Percentiles rank a stretch among this genome's conserved stretches.
Conservation (phyloP, 805 yeast species). For the Torulaspora maleeae region DNA sequence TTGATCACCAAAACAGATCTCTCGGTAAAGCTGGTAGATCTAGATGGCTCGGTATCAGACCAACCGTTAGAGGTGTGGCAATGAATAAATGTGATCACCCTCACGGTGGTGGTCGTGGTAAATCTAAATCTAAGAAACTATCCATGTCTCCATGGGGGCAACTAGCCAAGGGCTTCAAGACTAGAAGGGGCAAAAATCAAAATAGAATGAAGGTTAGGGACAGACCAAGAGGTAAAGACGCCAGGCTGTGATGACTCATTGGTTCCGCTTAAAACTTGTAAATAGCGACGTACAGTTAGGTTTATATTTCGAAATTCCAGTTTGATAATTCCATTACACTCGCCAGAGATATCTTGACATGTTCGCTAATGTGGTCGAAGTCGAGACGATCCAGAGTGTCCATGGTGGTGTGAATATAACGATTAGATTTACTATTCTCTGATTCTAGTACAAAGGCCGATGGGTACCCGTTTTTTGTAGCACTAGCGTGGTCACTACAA, state of each 20-base stretch:
- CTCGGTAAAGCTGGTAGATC: conserved; percentile 97
- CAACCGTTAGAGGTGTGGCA: conserved; percentile 95
- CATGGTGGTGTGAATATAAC: conserved; percentile 66
- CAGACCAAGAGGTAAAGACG: conserved; percentile 73
- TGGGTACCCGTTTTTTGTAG: conserved; percentile 78
- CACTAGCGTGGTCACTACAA: conserved; percentile 90
- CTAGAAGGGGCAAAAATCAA: conserved; percentile 82
- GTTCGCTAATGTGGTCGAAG: conserved; percentile 74
- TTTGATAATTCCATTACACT: conserved; percentile 61
- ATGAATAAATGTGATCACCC: conserved; percentile 98
- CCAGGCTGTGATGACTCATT: conserved; percentile 15
- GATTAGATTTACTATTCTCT: conserved; percentile 56
- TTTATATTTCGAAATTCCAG: conserved; percentile 19
- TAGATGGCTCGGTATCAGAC: conserved; percentile 89
- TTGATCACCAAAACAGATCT: conserved; percentile 82
- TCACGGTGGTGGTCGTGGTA: conserved; percentile 99
- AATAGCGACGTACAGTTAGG: conserved; percentile 8
- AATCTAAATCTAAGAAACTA: conserved; percentile 90
- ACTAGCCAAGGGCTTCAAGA: conserved; percentile 86
- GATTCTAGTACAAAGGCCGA: conserved; percentile 79
- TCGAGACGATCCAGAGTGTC: conserved; percentile 82
- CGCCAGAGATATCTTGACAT: conserved; percentile 70
- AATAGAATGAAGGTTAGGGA: conserved; percentile 85
- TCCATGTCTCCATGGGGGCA: conserved; percentile 97
- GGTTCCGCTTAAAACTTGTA: conserved; percentile 8